Percentiles rank a stretch among this genome's conserved stretches.
These are phyloP conservation scores for Paramecium biaurelia DNA, from an alignment of 73 alveolate genomes.

Conservation along the genomic window DNA sequence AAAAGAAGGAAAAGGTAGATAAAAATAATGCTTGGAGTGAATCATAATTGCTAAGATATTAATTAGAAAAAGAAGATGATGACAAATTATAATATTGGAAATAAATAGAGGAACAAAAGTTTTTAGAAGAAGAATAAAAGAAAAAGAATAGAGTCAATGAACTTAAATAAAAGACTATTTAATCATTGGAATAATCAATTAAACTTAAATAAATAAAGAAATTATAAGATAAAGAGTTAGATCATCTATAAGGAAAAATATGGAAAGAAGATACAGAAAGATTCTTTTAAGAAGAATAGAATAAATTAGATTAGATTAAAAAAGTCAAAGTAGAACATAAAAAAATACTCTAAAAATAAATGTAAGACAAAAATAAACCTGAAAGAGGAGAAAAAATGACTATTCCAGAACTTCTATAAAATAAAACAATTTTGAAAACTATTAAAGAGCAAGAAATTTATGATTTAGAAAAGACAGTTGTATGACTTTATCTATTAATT, in stretches of 20 bases:
- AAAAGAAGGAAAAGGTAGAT: neutral
- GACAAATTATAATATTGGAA: neutral
- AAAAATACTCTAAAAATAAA: neutral
- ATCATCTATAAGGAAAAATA: neutral
- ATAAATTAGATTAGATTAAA: neutral
- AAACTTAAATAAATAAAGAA: neutral
- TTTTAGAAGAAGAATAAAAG: neutral
- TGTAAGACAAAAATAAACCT: neutral
- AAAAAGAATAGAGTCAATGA: neutral
- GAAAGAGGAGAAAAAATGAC: constrained; percentile 43
- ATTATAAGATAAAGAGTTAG: neutral
- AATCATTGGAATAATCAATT: neutral
- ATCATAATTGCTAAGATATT: neutral
- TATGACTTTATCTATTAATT: neutral
- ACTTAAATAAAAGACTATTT: neutral
- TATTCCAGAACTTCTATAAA: neutral
- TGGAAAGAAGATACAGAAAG: constrained; percentile 43
- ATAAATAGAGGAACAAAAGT: neutral
- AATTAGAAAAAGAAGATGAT: constrained; percentile 16
- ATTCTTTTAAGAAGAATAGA: constrained; percentile 8
- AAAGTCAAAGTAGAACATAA: neutral
- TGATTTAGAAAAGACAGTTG: constrained; percentile 35
- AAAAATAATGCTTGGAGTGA: constrained; percentile 45
- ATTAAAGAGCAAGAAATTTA: neutral
- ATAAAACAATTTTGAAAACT: neutral